Conservation (phyloP, 2,329 filamentous ascomycete genomes). For the Sporothrix pallida region DNA sequence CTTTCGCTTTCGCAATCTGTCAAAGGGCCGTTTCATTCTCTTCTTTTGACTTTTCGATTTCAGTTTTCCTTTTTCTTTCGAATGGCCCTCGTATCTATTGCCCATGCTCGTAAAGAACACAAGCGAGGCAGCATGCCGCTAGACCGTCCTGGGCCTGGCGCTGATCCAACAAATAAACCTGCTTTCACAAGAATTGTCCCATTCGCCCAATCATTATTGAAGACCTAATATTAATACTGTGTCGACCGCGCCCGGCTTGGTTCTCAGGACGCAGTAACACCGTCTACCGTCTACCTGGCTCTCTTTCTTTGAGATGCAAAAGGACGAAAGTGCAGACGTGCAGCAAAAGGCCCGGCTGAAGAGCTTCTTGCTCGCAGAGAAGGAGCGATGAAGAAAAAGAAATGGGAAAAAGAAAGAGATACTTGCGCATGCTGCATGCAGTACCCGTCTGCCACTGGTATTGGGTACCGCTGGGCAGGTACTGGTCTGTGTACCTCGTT, state of each 20-base stretch:
- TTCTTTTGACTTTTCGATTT: not conserved
- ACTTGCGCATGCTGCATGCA: conserved; percentile 11
- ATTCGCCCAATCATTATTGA: not conserved
- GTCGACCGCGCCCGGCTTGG: not conserved
- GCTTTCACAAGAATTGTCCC: conserved; percentile 6
- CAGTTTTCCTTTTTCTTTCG: not conserved
- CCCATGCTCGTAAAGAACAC: conserved; percentile 16
- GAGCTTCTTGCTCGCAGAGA: not conserved
- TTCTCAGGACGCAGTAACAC: not conserved
- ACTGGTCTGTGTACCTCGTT: conserved; percentile 19
- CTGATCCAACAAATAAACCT: conserved; percentile 32
- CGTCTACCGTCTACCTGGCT: not conserved
- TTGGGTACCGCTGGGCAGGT: conserved; percentile 31
- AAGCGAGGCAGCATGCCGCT: conserved; percentile 33
- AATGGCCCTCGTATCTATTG: not conserved
- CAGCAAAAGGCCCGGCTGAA: conserved; percentile 17
- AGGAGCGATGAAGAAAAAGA: not conserved
- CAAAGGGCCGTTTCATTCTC: not conserved
- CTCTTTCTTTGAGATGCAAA: not conserved
- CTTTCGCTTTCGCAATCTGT: not conserved
- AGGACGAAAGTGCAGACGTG: not conserved
- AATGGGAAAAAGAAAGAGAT: not conserved
- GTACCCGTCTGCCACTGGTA: conserved; percentile 21
- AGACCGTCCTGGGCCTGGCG: conserved; percentile 32
- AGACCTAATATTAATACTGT: no score